These are phyloP conservation scores for Fraxinus platypoda DNA, from an alignment of 305 asterid species.

Conservation along the genomic window DNA sequence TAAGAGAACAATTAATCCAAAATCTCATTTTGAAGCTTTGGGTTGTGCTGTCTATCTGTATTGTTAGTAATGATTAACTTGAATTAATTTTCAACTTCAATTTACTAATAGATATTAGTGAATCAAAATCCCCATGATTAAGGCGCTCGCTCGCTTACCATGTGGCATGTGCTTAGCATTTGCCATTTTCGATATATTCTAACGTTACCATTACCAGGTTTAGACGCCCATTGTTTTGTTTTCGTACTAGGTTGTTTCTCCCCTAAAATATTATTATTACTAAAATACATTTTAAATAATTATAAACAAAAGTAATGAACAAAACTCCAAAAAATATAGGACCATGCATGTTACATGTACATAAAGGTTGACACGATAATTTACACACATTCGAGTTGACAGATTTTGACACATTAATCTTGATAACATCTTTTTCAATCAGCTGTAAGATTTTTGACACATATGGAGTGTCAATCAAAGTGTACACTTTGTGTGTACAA, in stretches of 20 bases:
- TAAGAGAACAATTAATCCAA: background rate
- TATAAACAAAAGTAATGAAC: too few species aligned
- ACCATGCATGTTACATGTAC: too few species aligned
- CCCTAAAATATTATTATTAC: background rate
- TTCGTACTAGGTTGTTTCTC: constrained; percentile 38
- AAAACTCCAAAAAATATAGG: background rate
- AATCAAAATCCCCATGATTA: constrained; percentile 15
- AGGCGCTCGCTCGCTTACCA: background rate
- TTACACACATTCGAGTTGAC: too few species aligned
- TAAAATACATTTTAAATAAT: too few species aligned
- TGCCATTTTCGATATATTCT: background rate
- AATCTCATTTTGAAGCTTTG: background rate
- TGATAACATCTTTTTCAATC: too few species aligned
- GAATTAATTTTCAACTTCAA: background rate
- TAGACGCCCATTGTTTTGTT: constrained; percentile 19
- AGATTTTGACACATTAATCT: too few species aligned
- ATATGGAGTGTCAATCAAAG: too few species aligned
- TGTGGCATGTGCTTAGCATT: constrained; percentile 1
- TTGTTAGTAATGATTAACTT: background rate
- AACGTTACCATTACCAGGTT: background rate
- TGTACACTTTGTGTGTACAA: too few species aligned
- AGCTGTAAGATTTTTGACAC: too few species aligned
- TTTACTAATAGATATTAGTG: background rate
- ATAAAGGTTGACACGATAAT: too few species aligned
- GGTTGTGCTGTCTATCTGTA: background rate